Evolutionary conservation across 768 basidiomycete genomes (phyloP), one percentile per base, ranked within the genome.

Genomic region (Pleurotus platypus): DNA sequence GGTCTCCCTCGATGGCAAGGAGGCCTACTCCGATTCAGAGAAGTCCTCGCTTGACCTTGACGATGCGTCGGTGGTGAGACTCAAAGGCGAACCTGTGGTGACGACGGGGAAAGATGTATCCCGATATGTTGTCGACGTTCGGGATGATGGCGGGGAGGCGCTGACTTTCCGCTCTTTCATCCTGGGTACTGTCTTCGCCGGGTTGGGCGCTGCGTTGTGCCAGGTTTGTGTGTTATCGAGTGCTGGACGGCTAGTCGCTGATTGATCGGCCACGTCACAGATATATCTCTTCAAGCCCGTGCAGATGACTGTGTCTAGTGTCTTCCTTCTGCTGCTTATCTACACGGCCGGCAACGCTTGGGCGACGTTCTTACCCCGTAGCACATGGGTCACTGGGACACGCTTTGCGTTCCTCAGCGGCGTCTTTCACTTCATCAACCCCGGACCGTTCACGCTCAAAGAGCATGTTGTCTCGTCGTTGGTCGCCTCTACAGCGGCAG

Each of bases 281-380:
- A 82, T 86, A 35, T 85, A 84, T 63, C 53, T 75, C 4, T 85
- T 84, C 68, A 86, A 87, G 63, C 85, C 85, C 0, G 67, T 83
- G 2, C 72, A 78, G 58, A 73, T 78, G 60, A 49, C 67, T 0
- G 80, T 85, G 13, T 82, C 81, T 2, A 75, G 79, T 0, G 81
- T 85, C 9, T 87, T 86, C 69, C 64, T 85, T 15, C 69, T 85
- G 11, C 71, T 87, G 45, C 63, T 84, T 47, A 77, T 75, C 27
- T 85, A 83, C 64, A 72, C 76, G 4, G 59, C 75, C n/a, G 84
- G 83, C 0, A 70, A 72, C 43, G 70, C 70, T 2, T 86, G 81
- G 83, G 77, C 80, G 1, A 69, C 65, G 7, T 67, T 82, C 61
- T 57, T 82, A 5, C 81, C 81, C 1, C 70, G 68, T 3, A 64